A percentile compares a stretch with the other conserved stretches of the same genome.
These are phyloP conservation scores for Arctium lappa DNA, from an alignment of 129 eudicot species.

Conservation along the genomic window DNA sequence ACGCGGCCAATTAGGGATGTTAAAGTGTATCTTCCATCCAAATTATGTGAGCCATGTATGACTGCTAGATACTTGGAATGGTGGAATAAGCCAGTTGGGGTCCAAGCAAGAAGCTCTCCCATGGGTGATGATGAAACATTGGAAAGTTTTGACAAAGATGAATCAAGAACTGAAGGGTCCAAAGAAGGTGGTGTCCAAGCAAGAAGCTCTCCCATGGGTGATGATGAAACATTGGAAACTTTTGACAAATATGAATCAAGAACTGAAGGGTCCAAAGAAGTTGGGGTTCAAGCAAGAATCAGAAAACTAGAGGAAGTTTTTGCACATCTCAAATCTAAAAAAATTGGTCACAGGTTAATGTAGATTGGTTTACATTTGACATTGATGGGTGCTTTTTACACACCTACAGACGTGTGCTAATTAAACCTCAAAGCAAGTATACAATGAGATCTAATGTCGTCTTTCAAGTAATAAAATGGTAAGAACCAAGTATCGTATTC, in stretches of 20 bases:
- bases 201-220: too few relatives aligned
- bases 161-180: not conserved
- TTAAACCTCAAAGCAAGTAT: too few relatives aligned
- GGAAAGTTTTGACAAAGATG: not conserved
- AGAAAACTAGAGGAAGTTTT: conserved; percentile 13
- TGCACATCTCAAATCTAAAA: conserved; percentile 8
- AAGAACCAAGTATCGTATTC: too few relatives aligned
- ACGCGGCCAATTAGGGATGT: conserved; percentile 21
- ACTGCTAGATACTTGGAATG: conserved; percentile 38
- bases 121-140: not conserved
- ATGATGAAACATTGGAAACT: too few relatives aligned
- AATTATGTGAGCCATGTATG: conserved; percentile 27
- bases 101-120: not conserved
- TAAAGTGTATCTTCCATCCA: conserved; percentile 15
- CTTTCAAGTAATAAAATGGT: too few relatives aligned
- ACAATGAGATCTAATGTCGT: too few relatives aligned
- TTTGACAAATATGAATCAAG: not conserved
- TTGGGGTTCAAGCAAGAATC: not conserved
- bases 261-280: not conserved
- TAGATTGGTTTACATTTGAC: not conserved
- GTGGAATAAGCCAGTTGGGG: conserved; percentile 30
- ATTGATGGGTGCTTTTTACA: too few relatives aligned
- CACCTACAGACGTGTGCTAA: too few relatives aligned
- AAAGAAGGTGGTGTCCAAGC: not conserved
- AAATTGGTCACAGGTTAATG: not conserved